Base-by-base conservation (phyloP, 495 filamentous ascomycete genomes). In the Penicillium argentinense region DNA sequence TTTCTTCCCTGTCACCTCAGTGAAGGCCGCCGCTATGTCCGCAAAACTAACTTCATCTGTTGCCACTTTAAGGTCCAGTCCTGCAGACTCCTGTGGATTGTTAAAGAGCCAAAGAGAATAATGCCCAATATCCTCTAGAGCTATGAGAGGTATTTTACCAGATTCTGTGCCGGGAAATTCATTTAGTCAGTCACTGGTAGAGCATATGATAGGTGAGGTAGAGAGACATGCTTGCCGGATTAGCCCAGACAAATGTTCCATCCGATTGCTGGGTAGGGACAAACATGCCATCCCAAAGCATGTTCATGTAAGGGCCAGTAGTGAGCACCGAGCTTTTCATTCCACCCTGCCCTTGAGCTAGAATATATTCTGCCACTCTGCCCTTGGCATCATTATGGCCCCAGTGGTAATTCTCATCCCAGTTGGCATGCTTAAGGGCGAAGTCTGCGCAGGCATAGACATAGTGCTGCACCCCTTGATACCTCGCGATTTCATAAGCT, bases 81-180 rank as follows among this genome's bases (percentile, higher is more conserved):
- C 79, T 39, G 69, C 69, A 3, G 76, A 67, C 8, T 60, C 53
- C 8, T 72, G 59, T 0, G 63, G 65, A 57, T 81, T 54, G 52
- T 82, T 78, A 44, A 82, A 80, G 4, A 81, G 64, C 79, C 79
- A 84, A 13, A 69, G 63, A 3, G 75, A 73, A 55, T 82, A 84
- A 29, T 59, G 28, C 1, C 67, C 79, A 54, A 68, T 71, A 56
- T 84, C 80, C 17, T 78, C 74, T 1, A 82, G 71, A 3, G 69
- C 46, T 1, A 79, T 67, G 39, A 72, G 70, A 22, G 70, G 55
- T 0, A 82, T 19, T 32, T 43, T 29, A 2, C 64, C 59, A 13
- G 49, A 41, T n/a, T 19, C 59, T 57, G 56, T 36, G 32, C 52
- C n/a, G 48, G 21, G 37, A 65, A 62, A 16, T 57, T 49, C n/a